Evolutionary conservation across 1,139 yeast genomes (phyloP), one percentile per base, ranked within the genome.

Genomic region (Zygosaccharomyces pseudobailii): DNA sequence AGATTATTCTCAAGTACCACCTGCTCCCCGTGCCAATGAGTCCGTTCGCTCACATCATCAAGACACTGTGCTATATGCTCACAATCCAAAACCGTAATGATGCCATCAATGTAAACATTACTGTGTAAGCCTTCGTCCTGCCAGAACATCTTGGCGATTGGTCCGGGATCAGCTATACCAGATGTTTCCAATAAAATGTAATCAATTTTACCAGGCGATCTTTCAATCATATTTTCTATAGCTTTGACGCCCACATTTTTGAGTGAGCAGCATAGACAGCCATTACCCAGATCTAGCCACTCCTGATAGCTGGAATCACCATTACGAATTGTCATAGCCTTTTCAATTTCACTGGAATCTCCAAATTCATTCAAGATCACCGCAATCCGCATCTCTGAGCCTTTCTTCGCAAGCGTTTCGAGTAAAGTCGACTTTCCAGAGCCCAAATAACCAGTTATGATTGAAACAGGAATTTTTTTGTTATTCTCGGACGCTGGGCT

Each of bases 121-220:
- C 96, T 83, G 9, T 84, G 76, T 47, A 92, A 71, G 0, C 92
- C 97, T 31, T 87, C 94, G 65, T 92, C 98, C 35, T 90, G 73
- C 98, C 98, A 92, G 67, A 92, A 92, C 96, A 92, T 92, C 56
- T 82, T 80, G 6, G 97, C 96, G 32, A 92, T 88, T 0, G 97
- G 97, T 0, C 85, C 97, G 0, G 98, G 98, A 63, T 92, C 97
- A 0, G 99, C 98, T n/a, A 94, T 75, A 0, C 99, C 99, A 0
- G 97, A 88, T 0, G 99, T 94, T 63, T 92, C 99, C 47, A 94
- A 70, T 24, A 92, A 67, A 24, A 92, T 89, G 61, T 92, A 87
- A 65, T 94, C 98, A 50, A 92, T 90, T 46, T 76, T 76, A 38
- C 79, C 84, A 13, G 83, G 84, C 35, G 84, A 78, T 42, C 82